phyloP scores from a whole-genome alignment of 2,329 filamentous ascomycete genomes.

The Macrophomina pseudophaseolina region DNA sequence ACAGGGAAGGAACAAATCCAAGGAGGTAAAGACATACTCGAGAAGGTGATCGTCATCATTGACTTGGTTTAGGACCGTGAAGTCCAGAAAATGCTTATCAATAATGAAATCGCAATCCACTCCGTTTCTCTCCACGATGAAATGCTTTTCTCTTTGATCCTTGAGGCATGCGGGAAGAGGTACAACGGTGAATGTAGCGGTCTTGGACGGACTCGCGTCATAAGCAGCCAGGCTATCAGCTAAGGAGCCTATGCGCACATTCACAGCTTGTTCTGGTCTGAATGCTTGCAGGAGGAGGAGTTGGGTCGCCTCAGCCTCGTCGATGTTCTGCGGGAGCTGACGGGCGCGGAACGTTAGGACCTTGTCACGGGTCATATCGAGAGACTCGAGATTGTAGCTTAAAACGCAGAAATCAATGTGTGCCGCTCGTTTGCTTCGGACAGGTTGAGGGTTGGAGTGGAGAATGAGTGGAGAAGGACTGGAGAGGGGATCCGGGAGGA shows the following conservation, averaged over 20 bases:
- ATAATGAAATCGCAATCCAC: neutral
- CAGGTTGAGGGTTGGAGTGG: no score
- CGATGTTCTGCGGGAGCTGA: neutral
- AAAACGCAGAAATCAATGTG: no score
- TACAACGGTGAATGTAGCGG: neutral
- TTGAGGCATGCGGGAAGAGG: neutral
- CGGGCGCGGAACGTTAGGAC: neutral
- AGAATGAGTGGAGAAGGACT: no score
- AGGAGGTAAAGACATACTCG: neutral
- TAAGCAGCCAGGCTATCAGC: neutral
- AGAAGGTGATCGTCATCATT: neutral
- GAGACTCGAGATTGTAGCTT: no score
- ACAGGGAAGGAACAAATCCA: fast-evolving
- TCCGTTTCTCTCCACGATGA: neutral
- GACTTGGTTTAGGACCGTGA: neutral
- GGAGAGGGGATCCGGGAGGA: no score
- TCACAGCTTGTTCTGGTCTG: neutral
- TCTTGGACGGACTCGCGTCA: neutral
- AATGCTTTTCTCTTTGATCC: neutral
- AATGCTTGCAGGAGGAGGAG: neutral
- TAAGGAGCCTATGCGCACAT: neutral
- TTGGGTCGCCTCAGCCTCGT: neutral
- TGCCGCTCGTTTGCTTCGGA: no score
- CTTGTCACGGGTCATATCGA: neutral
- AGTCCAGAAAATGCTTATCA: neutral